Percentiles rank a stretch among this genome's conserved stretches.
These are phyloP conservation scores for Arthonia radiata DNA, from an alignment of 495 filamentous ascomycete genomes.

Conservation along the genomic window DNA sequence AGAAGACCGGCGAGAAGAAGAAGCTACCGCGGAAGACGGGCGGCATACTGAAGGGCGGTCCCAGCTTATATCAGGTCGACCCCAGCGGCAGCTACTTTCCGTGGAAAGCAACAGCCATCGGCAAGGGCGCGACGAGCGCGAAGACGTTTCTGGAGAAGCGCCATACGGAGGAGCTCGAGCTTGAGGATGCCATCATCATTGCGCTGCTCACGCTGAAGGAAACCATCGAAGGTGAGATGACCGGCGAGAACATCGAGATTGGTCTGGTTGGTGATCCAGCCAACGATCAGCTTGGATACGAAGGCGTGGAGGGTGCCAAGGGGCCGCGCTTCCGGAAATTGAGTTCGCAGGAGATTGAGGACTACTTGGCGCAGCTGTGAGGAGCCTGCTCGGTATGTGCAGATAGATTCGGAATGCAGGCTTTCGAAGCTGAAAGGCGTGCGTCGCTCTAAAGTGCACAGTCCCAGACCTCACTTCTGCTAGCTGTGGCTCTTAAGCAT, in stretches of 20 bases:
- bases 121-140: constrained; percentile 90
- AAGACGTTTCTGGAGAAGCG: constrained; percentile 98
- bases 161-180: constrained; percentile 87
- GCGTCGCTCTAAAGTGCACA: no score
- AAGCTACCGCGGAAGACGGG: constrained; percentile 66
- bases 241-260: constrained; percentile 95
- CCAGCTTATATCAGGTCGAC: constrained; percentile 95
- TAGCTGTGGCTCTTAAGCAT: no score
- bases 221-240: constrained; percentile 98
- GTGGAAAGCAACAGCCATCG: constrained; percentile 98
- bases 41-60: constrained; percentile 83
- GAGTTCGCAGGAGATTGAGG: constrained; percentile 93
- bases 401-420: no score
- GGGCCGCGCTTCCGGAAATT: constrained; percentile 91
- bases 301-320: constrained; percentile 71
- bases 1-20: constrained; percentile 23
- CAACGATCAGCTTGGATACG: constrained; percentile 71
- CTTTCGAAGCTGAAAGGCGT: no score
- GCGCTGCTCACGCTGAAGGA: constrained; percentile 93
- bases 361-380: constrained; percentile 96
- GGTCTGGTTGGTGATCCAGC: constrained; percentile 91
- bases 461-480: no score
- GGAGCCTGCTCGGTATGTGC: no score
- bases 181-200: constrained; percentile 98
- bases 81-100: constrained; percentile 93